phyloP scores from a whole-genome alignment of 352 stramenopile species.

The Phytopythium mirpurense region DNA sequence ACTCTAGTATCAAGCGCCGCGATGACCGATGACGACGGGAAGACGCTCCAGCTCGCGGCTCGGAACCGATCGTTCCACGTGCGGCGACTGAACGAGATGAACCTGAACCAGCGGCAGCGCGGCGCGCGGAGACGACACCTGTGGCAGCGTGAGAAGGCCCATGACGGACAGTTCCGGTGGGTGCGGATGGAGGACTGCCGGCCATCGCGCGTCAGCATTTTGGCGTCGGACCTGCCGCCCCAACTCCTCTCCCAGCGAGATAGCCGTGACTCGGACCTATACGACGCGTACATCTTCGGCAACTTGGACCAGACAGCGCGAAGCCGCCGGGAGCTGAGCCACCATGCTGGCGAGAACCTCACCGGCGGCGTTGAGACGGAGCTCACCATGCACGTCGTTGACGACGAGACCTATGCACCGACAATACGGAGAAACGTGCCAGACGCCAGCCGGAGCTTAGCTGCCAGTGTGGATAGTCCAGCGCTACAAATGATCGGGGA shows the following conservation, averaged over 20 bases:
- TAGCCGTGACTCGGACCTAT: conserved; percentile 6
- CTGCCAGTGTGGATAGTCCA: conserved; percentile 5
- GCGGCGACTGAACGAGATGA: conserved; percentile 74
- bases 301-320: conserved; percentile 7
- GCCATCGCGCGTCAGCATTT: conserved; percentile 57
- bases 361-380: conserved; percentile 55
- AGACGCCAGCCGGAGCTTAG: conserved; percentile 11
- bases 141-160: conserved; percentile 71
- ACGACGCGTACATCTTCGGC: conserved; percentile 38
- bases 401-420: conserved; percentile 30
- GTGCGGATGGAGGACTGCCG: conserved; percentile 65
- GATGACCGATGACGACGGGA: conserved; percentile 17
- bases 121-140: conserved; percentile 65
- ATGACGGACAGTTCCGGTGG: conserved; percentile 76
- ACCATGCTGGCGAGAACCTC: not conserved
- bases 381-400: conserved; percentile 49
- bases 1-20: conserved; percentile 18
- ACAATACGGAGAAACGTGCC: conserved; percentile 46
- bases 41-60: conserved; percentile 37
- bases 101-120: conserved; percentile 73
- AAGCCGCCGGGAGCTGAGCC: conserved; percentile 8
- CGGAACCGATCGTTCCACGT: conserved; percentile 76
- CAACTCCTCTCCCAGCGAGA: conserved; percentile 9
- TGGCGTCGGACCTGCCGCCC: conserved; percentile 29
- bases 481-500: conserved; percentile 4